These are phyloP conservation scores for Exophiala mesophila DNA, from an alignment of 2,329 filamentous ascomycete genomes.

Conservation along the genomic window DNA sequence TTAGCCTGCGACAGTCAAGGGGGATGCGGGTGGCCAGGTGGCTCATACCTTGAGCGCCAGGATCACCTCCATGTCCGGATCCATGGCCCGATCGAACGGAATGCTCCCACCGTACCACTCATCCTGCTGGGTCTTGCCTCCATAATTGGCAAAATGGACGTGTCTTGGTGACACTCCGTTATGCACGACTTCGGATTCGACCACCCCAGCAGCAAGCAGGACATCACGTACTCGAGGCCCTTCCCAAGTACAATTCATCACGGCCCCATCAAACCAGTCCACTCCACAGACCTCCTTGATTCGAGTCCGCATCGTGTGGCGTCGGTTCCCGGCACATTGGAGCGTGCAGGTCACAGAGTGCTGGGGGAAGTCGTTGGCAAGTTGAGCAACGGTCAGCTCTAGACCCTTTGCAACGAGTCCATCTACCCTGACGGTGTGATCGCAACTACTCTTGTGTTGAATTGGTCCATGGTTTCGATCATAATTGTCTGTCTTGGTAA, in stretches of 20 bases:
- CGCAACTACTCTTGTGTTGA: slow-evolving; percentile 34
- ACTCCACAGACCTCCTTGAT: slow-evolving; percentile 56
- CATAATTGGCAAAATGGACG: slow-evolving; percentile 53
- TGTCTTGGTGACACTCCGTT: slow-evolving; percentile 35
- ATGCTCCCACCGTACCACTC: slow-evolving; percentile 56
- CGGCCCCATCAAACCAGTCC: slow-evolving; percentile 56
- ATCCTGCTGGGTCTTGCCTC: slow-evolving; percentile 51
- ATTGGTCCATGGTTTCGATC: slow-evolving; percentile 56
- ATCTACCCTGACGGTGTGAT: slow-evolving; percentile 44
- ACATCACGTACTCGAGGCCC: slow-evolving; percentile 52
- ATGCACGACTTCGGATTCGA: slow-evolving; percentile 25
- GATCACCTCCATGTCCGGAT: slow-evolving; percentile 42
- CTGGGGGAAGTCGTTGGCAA: slow-evolving; percentile 47
- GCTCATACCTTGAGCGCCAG: slow-evolving; percentile 43
- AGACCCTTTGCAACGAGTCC: slow-evolving; percentile 45
- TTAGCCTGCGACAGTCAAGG: slow-evolving; percentile 10
- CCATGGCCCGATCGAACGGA: slow-evolving; percentile 43
- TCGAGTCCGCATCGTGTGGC: slow-evolving; percentile 57
- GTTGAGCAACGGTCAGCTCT: slow-evolving; percentile 43
- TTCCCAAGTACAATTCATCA: slow-evolving; percentile 57
- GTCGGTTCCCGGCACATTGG: slow-evolving; percentile 57
- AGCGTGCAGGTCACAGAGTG: slow-evolving; percentile 53
- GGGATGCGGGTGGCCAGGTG: no score
- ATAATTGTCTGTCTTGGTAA: slow-evolving; percentile 47
- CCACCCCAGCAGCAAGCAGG: slow-evolving; percentile 43